These are phyloP conservation scores for Colletotrichum sp. DNA, from an alignment of 2,329 filamentous ascomycete genomes.

Conservation along the genomic window DNA sequence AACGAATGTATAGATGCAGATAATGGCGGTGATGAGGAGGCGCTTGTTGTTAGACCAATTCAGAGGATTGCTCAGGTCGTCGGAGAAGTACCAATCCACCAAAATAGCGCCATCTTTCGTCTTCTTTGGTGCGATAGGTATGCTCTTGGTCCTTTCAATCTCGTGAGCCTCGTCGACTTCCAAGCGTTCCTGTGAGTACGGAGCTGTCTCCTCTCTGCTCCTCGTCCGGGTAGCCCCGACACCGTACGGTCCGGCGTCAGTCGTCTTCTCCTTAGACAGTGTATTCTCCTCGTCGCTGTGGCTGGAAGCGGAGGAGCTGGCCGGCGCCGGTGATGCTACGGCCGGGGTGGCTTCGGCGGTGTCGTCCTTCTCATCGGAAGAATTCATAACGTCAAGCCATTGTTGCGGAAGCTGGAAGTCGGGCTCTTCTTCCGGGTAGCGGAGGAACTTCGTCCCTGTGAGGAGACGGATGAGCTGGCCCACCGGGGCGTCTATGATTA, in stretches of 20 bases:
- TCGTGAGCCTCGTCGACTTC: conserved; percentile 39
- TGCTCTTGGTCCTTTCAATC: conserved; percentile 49
- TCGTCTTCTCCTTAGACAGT: background rate
- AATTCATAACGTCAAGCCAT: conserved; percentile 40
- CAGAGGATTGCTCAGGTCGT: conserved; percentile 60
- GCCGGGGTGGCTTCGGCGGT: background rate
- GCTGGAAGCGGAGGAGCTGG: conserved; percentile 11
- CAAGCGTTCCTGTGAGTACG: conserved; percentile 36
- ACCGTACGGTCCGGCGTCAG: conserved; percentile 15
- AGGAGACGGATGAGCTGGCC: conserved; percentile 63
- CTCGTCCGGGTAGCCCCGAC: background rate
- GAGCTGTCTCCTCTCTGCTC: conserved; percentile 23
- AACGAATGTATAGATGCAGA: conserved; percentile 64
- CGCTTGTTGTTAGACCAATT: conserved; percentile 56
- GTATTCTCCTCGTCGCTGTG: conserved; percentile 4
- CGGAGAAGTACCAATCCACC: conserved; percentile 60
- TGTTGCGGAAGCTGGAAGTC: conserved; percentile 57
- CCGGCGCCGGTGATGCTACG: background rate
- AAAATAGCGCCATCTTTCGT: conserved; percentile 57
- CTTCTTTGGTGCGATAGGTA: conserved; percentile 52
- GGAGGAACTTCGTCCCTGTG: conserved; percentile 56
- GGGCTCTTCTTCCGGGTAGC: conserved; percentile 64
- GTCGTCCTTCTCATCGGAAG: conserved; percentile 21
- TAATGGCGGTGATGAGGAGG: conserved; percentile 45
- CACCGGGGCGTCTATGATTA: conserved; percentile 60